Evolutionary conservation across 345 rosid species (phyloP).

Genomic region (Gossypium anomalum): DNA sequence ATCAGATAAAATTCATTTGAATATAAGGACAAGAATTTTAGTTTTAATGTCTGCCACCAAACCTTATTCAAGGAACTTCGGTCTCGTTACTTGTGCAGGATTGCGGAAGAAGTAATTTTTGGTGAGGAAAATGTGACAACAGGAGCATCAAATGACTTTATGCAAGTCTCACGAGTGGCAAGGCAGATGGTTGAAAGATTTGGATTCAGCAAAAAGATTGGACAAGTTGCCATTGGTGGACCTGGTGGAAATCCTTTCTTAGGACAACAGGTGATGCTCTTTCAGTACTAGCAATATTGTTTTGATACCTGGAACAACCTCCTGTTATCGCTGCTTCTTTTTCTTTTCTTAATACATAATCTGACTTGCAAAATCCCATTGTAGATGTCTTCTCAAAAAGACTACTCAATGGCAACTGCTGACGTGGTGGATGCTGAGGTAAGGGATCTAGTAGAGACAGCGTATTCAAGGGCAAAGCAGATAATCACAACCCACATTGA

Average conservation of each 20-base stretch:
- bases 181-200: constrained; percentile 99
- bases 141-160: constrained; percentile 96
- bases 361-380: neutral
- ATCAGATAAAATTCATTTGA: neutral
- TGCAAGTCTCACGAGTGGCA: constrained; percentile 99
- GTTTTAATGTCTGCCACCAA: neutral
- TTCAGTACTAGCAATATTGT: neutral
- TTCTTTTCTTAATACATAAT: neutral
- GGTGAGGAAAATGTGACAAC: constrained; percentile 92
- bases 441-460: constrained; percentile 78
- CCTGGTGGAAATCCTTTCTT: constrained; percentile 96
- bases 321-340: too few relatives aligned
- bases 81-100: constrained; percentile 34
- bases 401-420: constrained; percentile 96
- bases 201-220: constrained; percentile 96
- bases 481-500: constrained; percentile 68
- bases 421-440: constrained; percentile 92
- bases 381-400: constrained; percentile 95
- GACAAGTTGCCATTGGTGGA: constrained; percentile 91
- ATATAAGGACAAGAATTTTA: neutral
- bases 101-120: constrained; percentile 94
- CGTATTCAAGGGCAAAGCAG: constrained; percentile 64
- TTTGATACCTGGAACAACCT: neutral
- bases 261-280: constrained; percentile 57
- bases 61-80: neutral